Percentiles rank a stretch among this genome's conserved stretches.
Evolutionary conservation across 257 asterid genomes (phyloP).

Genomic region (Solanum appendiculatum): DNA sequence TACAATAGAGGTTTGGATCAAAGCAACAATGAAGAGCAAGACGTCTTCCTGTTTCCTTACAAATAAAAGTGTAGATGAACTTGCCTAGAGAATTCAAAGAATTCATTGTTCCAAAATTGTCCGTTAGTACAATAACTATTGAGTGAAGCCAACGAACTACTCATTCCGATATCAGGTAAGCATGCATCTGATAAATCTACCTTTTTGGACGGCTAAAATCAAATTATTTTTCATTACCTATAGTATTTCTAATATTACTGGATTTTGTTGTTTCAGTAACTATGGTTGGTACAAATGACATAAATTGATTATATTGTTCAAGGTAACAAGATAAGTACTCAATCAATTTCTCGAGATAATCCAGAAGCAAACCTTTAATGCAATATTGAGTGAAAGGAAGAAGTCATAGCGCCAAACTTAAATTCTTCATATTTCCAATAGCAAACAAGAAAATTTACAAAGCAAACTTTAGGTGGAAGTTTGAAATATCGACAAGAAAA

Average conservation of each 20-base stretch:
- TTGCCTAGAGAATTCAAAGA: neutral
- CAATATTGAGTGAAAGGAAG: too few species aligned
- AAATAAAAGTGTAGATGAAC: neutral
- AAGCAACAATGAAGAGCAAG: neutral
- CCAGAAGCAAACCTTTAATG: neutral
- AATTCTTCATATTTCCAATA: too few species aligned
- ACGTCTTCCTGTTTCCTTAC: neutral
- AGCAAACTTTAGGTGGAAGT: too few species aligned
- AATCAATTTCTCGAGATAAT: neutral
- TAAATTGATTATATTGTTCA: neutral
- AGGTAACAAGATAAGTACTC: too few species aligned
- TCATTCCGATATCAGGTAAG: too few species aligned
- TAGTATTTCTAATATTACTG: neutral
- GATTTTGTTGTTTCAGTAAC: neutral
- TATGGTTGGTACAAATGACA: neutral
- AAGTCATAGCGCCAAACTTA: too few species aligned
- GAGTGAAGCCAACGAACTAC: neutral
- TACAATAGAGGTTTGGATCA: neutral
- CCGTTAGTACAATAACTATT: neutral
- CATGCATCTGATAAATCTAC: neutral
- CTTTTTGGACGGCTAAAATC: neutral
- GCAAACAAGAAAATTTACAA: too few species aligned
- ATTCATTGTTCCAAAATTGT: neutral
- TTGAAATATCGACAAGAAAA: neutral
- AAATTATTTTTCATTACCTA: neutral